Evolutionary conservation across 768 basidiomycete species (phyloP).

Genomic region (Mycena rebaudengoi): DNA sequence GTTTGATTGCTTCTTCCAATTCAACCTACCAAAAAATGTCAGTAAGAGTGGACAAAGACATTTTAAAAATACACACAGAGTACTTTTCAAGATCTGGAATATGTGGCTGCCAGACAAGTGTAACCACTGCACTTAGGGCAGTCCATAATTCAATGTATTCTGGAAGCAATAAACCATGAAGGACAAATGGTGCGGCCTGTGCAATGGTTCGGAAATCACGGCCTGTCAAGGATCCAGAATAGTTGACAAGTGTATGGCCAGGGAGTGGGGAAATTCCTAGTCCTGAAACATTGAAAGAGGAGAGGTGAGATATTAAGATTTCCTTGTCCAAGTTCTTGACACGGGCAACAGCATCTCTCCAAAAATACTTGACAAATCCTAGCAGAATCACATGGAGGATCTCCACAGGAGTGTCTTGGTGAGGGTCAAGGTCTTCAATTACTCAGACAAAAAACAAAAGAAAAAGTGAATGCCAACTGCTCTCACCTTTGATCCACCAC

Average conservation of each 20-base stretch:
- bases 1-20: constrained; percentile 39
- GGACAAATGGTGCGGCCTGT: constrained; percentile 47
- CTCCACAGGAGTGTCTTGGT: no score
- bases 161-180: constrained; percentile 44
- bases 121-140: constrained; percentile 40
- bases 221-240: constrained; percentile 47
- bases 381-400: constrained; percentile 53
- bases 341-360: constrained; percentile 47
- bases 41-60: background rate
- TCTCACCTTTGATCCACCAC: constrained; percentile 37
- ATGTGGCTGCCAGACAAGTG: constrained; percentile 49
- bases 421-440: constrained; percentile 52
- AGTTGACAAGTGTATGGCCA: constrained; percentile 46
- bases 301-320: constrained; percentile 35
- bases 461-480: no score
- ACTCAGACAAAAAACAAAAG: no score
- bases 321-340: constrained; percentile 35
- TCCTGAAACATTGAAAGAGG: constrained; percentile 39
- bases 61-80: constrained; percentile 35
- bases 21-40: constrained; percentile 19
- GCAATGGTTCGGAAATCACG: constrained; percentile 42
- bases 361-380: constrained; percentile 57
- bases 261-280: constrained; percentile 39
- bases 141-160: constrained; percentile 42
- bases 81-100: constrained; percentile 46